These are phyloP conservation scores for Tolypocladium nubicola DNA, from an alignment of 2,329 filamentous ascomycete genomes.

Conservation along the genomic window DNA sequence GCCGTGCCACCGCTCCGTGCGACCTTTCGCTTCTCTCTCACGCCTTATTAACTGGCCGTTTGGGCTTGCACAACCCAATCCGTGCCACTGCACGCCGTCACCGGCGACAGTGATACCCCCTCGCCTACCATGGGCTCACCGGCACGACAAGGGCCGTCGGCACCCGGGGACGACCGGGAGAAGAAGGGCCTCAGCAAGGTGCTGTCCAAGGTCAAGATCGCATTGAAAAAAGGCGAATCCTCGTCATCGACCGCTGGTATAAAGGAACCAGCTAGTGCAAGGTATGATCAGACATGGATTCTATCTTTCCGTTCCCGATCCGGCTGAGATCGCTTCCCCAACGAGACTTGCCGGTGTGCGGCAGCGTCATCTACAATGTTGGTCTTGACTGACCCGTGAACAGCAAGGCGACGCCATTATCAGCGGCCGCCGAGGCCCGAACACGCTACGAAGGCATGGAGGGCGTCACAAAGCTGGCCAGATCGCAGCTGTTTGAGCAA, in stretches of 20 bases:
- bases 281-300: background rate
- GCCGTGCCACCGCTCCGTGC: background rate
- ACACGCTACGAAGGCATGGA: conserved; percentile 17
- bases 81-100: background rate
- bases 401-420: background rate
- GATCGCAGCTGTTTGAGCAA: conserved; percentile 42
- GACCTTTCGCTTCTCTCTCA: background rate
- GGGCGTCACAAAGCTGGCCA: conserved; percentile 31
- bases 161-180: conserved; percentile 23
- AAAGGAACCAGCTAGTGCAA: background rate
- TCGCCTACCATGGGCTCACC: conserved; percentile 29
- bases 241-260: conserved; percentile 8
- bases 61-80: background rate
- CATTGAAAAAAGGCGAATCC: conserved; percentile 33
- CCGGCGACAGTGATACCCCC: background rate
- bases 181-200: conserved; percentile 38
- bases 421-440: conserved; percentile 14
- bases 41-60: background rate
- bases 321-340: background rate
- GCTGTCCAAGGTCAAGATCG: conserved; percentile 38
- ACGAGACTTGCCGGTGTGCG: background rate
- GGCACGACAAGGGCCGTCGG: conserved; percentile 24
- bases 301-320: background rate
- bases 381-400: background rate
- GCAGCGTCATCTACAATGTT: background rate